These are phyloP conservation scores for Ascochyta koolunga DNA, from an alignment of 2,329 filamentous ascomycete species.

Conservation along the genomic window DNA sequence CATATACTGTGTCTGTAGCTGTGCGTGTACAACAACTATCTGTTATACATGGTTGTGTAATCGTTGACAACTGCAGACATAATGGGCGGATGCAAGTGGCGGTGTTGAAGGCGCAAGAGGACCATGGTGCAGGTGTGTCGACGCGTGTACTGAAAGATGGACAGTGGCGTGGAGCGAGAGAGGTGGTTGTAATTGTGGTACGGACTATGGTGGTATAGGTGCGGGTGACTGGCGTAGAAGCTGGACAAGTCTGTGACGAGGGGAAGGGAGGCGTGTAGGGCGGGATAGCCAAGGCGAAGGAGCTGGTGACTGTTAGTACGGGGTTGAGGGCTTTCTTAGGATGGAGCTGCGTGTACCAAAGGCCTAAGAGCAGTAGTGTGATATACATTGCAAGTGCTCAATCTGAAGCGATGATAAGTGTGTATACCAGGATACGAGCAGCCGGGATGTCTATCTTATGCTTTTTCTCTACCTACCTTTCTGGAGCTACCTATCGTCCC, in stretches of 20 bases:
- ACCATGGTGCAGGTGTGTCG: slow-evolving; percentile 22
- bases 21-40: slow-evolving; percentile 23
- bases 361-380: not conserved
- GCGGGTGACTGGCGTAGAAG: slow-evolving; percentile 12
- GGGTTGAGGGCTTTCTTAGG: not conserved
- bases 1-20: slow-evolving; percentile 22
- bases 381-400: not conserved
- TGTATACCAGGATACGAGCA: not conserved
- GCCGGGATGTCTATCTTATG: not conserved
- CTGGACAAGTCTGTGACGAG: slow-evolving; percentile 22
- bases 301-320: slow-evolving; percentile 3
- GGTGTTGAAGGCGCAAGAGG: slow-evolving; percentile 22
- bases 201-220: slow-evolving; percentile 11
- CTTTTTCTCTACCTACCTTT: not conserved
- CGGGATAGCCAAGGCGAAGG: slow-evolving; percentile 4
- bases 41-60: slow-evolving; percentile 23
- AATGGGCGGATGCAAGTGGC: slow-evolving; percentile 10
- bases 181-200: slow-evolving; percentile 14
- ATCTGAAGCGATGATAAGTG: not conserved
- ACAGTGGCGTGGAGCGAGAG: slow-evolving; percentile 14
- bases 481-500: not conserved
- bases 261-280: slow-evolving; percentile 9
- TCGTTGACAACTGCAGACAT: slow-evolving; percentile 20
- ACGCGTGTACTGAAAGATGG: slow-evolving; percentile 22
- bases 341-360: not conserved